A percentile compares a stretch with the other conserved stretches of the same genome.
Conservation (phyloP, 2,329 filamentous ascomycete genomes). For the Grosmannia serpens region DNA sequence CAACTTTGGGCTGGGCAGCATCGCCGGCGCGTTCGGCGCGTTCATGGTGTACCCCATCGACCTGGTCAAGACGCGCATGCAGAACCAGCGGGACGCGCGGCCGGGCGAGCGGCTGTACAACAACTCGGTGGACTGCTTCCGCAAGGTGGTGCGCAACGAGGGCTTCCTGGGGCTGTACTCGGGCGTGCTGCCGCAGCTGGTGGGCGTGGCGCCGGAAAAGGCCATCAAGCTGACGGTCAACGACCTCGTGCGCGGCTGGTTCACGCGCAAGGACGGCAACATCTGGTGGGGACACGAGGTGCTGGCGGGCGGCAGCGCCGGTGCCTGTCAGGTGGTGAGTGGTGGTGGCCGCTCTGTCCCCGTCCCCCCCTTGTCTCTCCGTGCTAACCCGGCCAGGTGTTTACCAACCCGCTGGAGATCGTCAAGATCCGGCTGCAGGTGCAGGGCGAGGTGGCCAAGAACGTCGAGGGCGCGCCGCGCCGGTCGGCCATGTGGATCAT, state of each 20-base stretch:
- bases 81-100: slow-evolving; percentile 79
- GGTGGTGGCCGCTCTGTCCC: not conserved
- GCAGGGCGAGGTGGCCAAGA: slow-evolving; percentile 90
- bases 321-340: slow-evolving; percentile 91
- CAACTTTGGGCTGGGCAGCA: slow-evolving; percentile 78
- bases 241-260: slow-evolving; percentile 70
- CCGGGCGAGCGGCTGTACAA: slow-evolving; percentile 88
- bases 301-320: slow-evolving; percentile 77
- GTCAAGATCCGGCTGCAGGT: slow-evolving; percentile 98
- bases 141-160: slow-evolving; percentile 88
- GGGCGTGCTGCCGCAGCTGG: slow-evolving; percentile 85
- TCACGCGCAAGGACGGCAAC: slow-evolving; percentile 61
- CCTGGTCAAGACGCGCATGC: slow-evolving; percentile 95
- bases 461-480: slow-evolving; percentile 66
- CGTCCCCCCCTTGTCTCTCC: not conserved
- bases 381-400: slow-evolving; percentile 46
- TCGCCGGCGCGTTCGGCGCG: slow-evolving; percentile 92
- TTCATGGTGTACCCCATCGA: slow-evolving; percentile 99
- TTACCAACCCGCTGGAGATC: slow-evolving; percentile 96
- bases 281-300: slow-evolving; percentile 66
- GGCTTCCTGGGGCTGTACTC: slow-evolving; percentile 85
- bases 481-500: slow-evolving; percentile 98
- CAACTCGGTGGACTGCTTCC: slow-evolving; percentile 91
- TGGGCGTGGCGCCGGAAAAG: slow-evolving; percentile 98
- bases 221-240: slow-evolving; percentile 99